Conservation (phyloP, 2,329 filamentous ascomycete species). For the Lomentospora prolificans region DNA sequence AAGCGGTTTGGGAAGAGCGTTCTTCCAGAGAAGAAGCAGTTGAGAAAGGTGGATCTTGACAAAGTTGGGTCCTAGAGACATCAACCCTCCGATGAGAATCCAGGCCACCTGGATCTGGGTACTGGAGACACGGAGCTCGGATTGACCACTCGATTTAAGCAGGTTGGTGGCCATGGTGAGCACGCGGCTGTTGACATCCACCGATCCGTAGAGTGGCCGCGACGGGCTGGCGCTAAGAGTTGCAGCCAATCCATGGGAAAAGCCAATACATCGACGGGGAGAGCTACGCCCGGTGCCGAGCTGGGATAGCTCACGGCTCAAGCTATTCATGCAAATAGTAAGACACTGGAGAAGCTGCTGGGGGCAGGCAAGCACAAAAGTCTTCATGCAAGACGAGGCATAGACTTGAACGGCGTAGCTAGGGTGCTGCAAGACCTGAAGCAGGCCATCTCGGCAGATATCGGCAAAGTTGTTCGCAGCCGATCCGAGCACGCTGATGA, state of each 20-base stretch:
- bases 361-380: slow-evolving; percentile 81
- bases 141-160: slow-evolving; percentile 84
- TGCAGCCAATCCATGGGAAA: slow-evolving; percentile 83
- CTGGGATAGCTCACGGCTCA: slow-evolving; percentile 75
- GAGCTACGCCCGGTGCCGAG: slow-evolving; percentile 67
- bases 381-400: slow-evolving; percentile 74
- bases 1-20: slow-evolving; percentile 88
- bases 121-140: slow-evolving; percentile 80
- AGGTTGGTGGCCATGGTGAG: slow-evolving; percentile 85
- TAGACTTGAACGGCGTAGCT: slow-evolving; percentile 95
- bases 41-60: slow-evolving; percentile 98
- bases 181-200: slow-evolving; percentile 89
- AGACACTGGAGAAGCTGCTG: slow-evolving; percentile 85
- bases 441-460: slow-evolving; percentile 69
- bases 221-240: slow-evolving; percentile 81
- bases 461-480: slow-evolving; percentile 74
- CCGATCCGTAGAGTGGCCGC: slow-evolving; percentile 85
- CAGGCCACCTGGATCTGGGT: slow-evolving; percentile 97
- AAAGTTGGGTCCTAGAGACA: slow-evolving; percentile 95
- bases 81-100: slow-evolving; percentile 91
- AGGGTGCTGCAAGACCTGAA: slow-evolving; percentile 87
- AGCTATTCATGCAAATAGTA: slow-evolving; percentile 92
- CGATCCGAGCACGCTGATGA: slow-evolving; percentile 73
- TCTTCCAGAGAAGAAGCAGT: slow-evolving; percentile 90
- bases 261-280: slow-evolving; percentile 75